phyloP scores from a whole-genome alignment of 768 basidiomycete genomes.

The Cystoderma amianthinum region DNA sequence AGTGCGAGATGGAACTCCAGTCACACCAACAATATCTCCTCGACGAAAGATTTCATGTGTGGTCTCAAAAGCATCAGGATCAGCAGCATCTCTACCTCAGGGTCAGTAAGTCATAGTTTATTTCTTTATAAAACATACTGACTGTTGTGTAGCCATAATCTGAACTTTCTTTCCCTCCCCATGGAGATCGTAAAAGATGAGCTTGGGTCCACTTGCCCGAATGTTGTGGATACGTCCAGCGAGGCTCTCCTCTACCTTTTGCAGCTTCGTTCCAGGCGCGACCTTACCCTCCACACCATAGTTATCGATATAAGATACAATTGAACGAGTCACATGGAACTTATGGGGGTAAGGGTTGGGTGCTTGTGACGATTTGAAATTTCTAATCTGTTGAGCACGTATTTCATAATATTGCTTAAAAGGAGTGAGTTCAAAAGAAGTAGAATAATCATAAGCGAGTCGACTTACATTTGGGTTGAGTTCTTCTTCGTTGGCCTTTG shows the following conservation, averaged over 20 bases:
- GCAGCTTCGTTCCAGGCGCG: slow-evolving; percentile 56
- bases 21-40: slow-evolving; percentile 94
- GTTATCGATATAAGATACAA: slow-evolving; percentile 63
- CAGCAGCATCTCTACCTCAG: slow-evolving; percentile 58
- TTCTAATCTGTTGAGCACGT: slow-evolving; percentile 82
- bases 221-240: slow-evolving; percentile 93
- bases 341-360: slow-evolving; percentile 99
- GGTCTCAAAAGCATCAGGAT: slow-evolving; percentile 58
- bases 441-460: not conserved
- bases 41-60: slow-evolving; percentile 86
- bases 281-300: slow-evolving; percentile 76
- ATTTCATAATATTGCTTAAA: slow-evolving; percentile 93
- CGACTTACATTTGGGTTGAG: slow-evolving; percentile 82
- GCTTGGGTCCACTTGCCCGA: slow-evolving; percentile 72
- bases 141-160: slow-evolving; percentile 89
- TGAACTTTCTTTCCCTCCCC: slow-evolving; percentile 92
- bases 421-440: not conserved
- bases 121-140: slow-evolving; percentile 21
- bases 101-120: too few species aligned
- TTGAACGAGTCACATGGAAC: slow-evolving; percentile 81
- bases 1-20: slow-evolving; percentile 83
- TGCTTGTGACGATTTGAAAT: slow-evolving; percentile 74
- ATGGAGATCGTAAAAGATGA: slow-evolving; percentile 91
- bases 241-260: slow-evolving; percentile 51
- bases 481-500: slow-evolving; percentile 67